Evolutionary conservation across 139 green algal genomes (phyloP), one percentile per base, ranked within the genome.

Genomic region (Ulvella scutata): DNA sequence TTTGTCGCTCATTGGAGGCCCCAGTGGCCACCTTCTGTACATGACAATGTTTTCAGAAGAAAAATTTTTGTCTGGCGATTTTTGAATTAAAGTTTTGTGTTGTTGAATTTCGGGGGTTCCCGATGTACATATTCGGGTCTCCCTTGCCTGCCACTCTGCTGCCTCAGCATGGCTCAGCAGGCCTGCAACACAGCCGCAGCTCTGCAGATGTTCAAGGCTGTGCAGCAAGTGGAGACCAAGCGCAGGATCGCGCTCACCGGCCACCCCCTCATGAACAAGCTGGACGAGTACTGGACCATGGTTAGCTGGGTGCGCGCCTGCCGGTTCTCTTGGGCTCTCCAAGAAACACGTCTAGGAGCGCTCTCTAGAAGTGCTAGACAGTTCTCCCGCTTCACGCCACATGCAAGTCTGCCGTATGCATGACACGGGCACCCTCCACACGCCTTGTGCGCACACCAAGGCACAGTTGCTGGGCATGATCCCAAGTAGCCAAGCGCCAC

Each of bases 121-220:
- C 17, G 40, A 59, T 17, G 17, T 59, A 59, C 40, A 59, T 59
- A 26, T 17, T 59, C 40, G 17, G 40, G 17, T 59, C 17, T 59
- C 17, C 40, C 17, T 59, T 59, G 40, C 40, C 40, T 59, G 17
- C 17, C 40, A 59, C 40, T 59, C 17, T 1, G 40, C 17, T 59
- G 40, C 0, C 2, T 59, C 17, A 17, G 0, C 40, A 26, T 0
- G n/a, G n/a, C n/a, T n/a, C n/a, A n/a, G n/a, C n/a, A n/a, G n/a
- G n/a, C n/a, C n/a, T 59, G 40, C 40, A 59, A 59, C 13, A 13
- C 40, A 59, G 40, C 40, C 17, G 40, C 40, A 59, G 40, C 40
- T 59, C 40, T 67, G 51, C 51, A 67, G 51, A n/a, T 67, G 51
- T 67, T 26, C 10, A 67, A 67, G 51, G 51, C 51, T n/a, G 51